A percentile compares a stretch with the other conserved stretches of the same genome.
Conservation (phyloP, 2,329 filamentous ascomycete species). For the Trichoderma hamatum region DNA sequence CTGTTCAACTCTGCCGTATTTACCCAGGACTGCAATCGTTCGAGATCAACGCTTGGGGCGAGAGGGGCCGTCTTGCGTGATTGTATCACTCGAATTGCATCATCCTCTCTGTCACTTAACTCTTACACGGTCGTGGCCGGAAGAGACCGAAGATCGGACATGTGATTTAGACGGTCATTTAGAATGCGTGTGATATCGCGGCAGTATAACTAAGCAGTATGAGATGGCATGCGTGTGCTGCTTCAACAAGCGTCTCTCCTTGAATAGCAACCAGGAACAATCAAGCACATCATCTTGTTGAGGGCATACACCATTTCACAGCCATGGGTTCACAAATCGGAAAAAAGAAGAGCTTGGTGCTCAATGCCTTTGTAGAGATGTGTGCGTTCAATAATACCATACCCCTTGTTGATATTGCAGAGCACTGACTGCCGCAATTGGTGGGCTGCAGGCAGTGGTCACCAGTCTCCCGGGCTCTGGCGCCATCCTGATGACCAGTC, state of each 20-base stretch:
- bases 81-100: constrained; percentile 21
- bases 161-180: background rate
- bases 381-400: constrained; percentile 34
- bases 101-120: background rate
- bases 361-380: constrained; percentile 50
- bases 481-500: constrained; percentile 67
- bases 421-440: background rate
- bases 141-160: constrained; percentile 22
- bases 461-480: constrained; percentile 56
- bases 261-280: background rate
- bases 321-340: constrained; percentile 20
- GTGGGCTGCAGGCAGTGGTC: constrained; percentile 42
- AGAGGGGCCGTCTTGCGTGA: constrained; percentile 18
- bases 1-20: background rate
- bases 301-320: constrained; percentile 11
- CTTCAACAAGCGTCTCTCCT: constrained; percentile 3
- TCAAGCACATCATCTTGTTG: constrained; percentile 23
- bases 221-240: constrained; percentile 8
- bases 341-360: constrained; percentile 46
- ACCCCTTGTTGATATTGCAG: background rate
- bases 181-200: constrained; percentile 15
- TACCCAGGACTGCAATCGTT: constrained; percentile 18
- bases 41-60: constrained; percentile 5
- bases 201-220: constrained; percentile 1
- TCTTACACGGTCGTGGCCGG: background rate